Conservation (phyloP, 2,329 filamentous ascomycete species). For the Ascochyta viciae-villosae region DNA sequence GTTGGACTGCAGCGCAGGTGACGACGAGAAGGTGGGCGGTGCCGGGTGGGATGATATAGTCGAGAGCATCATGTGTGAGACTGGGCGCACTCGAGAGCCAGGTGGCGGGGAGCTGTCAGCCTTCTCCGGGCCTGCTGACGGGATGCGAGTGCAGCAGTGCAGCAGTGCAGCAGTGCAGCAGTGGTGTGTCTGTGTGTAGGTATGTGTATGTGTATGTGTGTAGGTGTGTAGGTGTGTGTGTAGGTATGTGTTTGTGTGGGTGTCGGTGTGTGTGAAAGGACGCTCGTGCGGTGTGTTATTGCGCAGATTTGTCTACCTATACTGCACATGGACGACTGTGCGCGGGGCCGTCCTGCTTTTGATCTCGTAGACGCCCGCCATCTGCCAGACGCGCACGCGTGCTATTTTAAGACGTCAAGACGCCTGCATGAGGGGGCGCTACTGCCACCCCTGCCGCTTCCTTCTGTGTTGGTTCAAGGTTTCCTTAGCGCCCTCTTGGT, state of each 20-base stretch:
- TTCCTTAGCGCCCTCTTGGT: conserved; percentile 10
- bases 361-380: conserved; percentile 7
- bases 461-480: neutral
- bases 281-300: too few relatives aligned
- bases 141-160: neutral
- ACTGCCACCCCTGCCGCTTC: neutral
- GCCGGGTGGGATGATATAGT: conserved; percentile 45
- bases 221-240: neutral
- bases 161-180: neutral
- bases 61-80: conserved; percentile 47
- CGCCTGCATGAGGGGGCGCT: neutral
- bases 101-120: conserved; percentile 17
- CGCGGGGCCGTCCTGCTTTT: conserved; percentile 18
- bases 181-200: neutral
- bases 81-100: conserved; percentile 6
- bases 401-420: neutral
- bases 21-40: conserved; percentile 34
- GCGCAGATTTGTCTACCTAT: neutral
- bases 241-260: neutral
- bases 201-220: neutral
- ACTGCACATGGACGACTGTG: conserved; percentile 1
- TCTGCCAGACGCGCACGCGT: conserved; percentile 15
- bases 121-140: conserved; percentile 13
- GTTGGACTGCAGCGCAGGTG: conserved; percentile 41
- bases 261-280: neutral